A percentile compares a stretch with the other conserved stretches of the same genome.
Evolutionary conservation across 2,329 filamentous ascomycete genomes (phyloP).

Genomic region (Lasiodiplodia gonubiensis): DNA sequence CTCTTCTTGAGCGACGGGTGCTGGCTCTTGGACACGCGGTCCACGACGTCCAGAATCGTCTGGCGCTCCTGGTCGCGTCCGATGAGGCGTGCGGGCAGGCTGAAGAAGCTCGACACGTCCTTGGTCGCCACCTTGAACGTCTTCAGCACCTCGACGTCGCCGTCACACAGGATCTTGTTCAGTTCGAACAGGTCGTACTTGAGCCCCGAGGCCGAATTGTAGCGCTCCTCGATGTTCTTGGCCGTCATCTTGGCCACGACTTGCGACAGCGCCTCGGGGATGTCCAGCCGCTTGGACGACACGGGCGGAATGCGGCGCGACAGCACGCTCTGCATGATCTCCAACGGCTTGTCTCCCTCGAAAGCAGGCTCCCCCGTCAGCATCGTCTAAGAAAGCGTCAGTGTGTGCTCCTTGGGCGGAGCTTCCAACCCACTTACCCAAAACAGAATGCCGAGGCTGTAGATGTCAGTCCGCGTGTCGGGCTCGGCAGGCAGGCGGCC

Average conservation of each 20-base stretch:
- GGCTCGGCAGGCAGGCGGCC: slow-evolving; percentile 91
- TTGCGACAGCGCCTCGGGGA: slow-evolving; percentile 80
- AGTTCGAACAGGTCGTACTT: slow-evolving; percentile 80
- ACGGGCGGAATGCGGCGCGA: slow-evolving; percentile 78
- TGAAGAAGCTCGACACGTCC: slow-evolving; percentile 91
- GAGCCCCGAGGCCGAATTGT: slow-evolving; percentile 86
- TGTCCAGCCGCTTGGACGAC: slow-evolving; percentile 76
- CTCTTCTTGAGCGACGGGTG: slow-evolving; percentile 46
- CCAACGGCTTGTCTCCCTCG: slow-evolving; percentile 77
- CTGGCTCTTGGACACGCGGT: slow-evolving; percentile 74
- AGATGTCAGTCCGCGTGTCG: slow-evolving; percentile 90
- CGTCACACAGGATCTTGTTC: slow-evolving; percentile 74
- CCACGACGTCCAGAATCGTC: slow-evolving; percentile 71
- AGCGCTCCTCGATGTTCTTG: slow-evolving; percentile 84
- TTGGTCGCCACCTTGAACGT: slow-evolving; percentile 79
- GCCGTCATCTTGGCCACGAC: slow-evolving; percentile 93
- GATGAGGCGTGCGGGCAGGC: slow-evolving; percentile 80
- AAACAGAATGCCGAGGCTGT: slow-evolving; percentile 86
- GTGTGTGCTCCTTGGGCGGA: neutral
- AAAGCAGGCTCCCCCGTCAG: slow-evolving; percentile 81
- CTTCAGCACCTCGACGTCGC: slow-evolving; percentile 72
- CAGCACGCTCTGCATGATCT: slow-evolving; percentile 89
- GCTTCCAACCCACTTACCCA: slow-evolving; percentile 63
- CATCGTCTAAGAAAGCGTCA: slow-evolving; percentile 48
- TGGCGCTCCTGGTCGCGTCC: slow-evolving; percentile 76